Conservation (phyloP, 257 asterid species). For the Paulownia fortunei region DNA sequence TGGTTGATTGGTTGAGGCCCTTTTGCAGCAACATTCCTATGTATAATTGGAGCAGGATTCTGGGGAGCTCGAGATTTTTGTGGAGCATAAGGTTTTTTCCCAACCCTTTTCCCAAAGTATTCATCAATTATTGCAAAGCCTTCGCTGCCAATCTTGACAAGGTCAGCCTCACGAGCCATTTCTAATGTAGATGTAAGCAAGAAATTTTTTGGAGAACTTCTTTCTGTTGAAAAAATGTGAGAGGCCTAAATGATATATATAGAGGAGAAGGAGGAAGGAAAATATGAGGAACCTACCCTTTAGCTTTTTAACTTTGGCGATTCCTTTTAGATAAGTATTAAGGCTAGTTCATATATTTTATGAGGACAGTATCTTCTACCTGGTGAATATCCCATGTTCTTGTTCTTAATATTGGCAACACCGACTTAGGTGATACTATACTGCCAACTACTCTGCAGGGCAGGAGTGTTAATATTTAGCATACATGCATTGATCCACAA, state of each 20-base stretch:
- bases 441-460: no score
- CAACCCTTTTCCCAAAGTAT: slow-evolving; percentile 24
- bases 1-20: slow-evolving; percentile 21
- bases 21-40: neutral
- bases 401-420: neutral
- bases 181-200: neutral
- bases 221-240: slow-evolving; percentile 8
- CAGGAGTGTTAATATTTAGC: no score
- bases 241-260: slow-evolving; percentile 20
- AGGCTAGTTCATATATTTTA: neutral
- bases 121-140: slow-evolving; percentile 44
- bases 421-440: neutral
- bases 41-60: neutral
- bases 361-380: neutral
- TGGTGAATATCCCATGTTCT: neutral
- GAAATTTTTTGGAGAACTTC: neutral
- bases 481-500: neutral
- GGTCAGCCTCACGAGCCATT: slow-evolving; percentile 34
- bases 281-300: neutral
- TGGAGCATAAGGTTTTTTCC: slow-evolving; percentile 8
- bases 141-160: slow-evolving; percentile 45
- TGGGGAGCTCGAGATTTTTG: slow-evolving; percentile 20
- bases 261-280: neutral
- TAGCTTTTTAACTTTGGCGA: neutral
- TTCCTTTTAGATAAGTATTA: slow-evolving; percentile 6